Base-by-base conservation (phyloP, 2,329 filamentous ascomycete species). In the Penicillium sp. region DNA sequence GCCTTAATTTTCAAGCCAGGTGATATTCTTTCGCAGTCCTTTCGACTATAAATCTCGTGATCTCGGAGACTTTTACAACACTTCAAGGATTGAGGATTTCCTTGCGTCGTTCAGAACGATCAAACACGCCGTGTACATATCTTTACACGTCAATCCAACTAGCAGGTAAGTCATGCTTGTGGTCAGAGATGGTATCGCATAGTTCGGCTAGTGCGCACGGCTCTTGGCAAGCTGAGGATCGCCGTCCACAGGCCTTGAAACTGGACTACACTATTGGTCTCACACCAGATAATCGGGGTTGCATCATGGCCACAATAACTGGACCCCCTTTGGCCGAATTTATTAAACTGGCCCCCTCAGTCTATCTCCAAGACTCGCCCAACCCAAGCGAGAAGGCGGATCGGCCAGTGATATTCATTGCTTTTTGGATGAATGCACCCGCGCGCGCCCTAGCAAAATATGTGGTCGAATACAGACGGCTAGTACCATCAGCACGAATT, bases 371-470 rank as follows among this genome's bases (percentile, higher is more conserved):
- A 48, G 69, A 77, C 45, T 68, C 74, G 31, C 51, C 60, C 29
- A 49, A 59, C 20, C 43, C 47, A 16, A 49, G 29, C 13, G 40
- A 58, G 26, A 31, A 64, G 40, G 38, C 34, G 11, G 53, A 34
- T 47, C 57, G 16, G 24, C 60, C 56, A 4, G 38, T 65, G 35
- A 73, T 81, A 26, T 69, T 82, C 50, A 65, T 82, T 52, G 68
- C 78, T 49, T 73, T 78, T 58, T 82, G 79, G 80, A 78, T 81
- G 69, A 76, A 77, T 48, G 79, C 79, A 2, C 63, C 67, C 8
- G 64, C 72, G 2, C 72, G 74, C 16, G 74, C 79, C 44, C 68
- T 80, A 29, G 64, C 72, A 49, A 82, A 82, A 69, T 82, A 81
- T 61, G 71, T 77, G n/a, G 54, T 67, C 1, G 69, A 73, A 50